phyloP scores from a whole-genome alignment of 2,329 filamentous ascomycete species.

The Calonectria multiphialidica region DNA sequence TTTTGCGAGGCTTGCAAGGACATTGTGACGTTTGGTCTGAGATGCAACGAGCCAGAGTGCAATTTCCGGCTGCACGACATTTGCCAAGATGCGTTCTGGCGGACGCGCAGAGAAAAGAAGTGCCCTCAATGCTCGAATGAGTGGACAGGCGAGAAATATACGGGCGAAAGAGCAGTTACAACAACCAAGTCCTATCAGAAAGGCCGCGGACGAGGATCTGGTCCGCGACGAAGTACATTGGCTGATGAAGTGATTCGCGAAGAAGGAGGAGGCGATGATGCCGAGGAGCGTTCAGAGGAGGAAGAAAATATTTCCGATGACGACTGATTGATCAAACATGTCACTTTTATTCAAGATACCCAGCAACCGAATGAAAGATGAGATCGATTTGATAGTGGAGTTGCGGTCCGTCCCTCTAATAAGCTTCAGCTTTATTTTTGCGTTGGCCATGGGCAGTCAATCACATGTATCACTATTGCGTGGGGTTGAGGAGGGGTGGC shows the following conservation, averaged over 20 bases:
- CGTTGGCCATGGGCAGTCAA: conserved; percentile 28
- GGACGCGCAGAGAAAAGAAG: conserved; percentile 68
- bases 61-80: conserved; percentile 79
- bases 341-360: conserved; percentile 37
- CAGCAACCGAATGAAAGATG: conserved; percentile 25
- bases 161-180: conserved; percentile 70
- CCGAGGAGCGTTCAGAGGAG: conserved; percentile 40
- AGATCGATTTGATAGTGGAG: conserved; percentile 1
- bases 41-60: conserved; percentile 79
- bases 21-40: conserved; percentile 86
- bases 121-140: conserved; percentile 72
- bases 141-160: conserved; percentile 64
- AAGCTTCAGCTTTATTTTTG: conserved; percentile 21
- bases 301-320: conserved; percentile 29
- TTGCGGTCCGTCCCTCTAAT: not conserved
- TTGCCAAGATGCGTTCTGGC: conserved; percentile 81
- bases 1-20: conserved; percentile 90
- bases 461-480: conserved; percentile 25
- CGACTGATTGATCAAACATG: conserved; percentile 21
- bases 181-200: conserved; percentile 63
- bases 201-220: conserved; percentile 52
- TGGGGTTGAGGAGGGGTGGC: conserved; percentile 26
- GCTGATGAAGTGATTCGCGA: conserved; percentile 50
- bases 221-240: conserved; percentile 46
- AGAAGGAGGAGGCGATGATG: conserved; percentile 38